Conservation (phyloP, 73 alveolate species). For the Paramecium tetraurelia region DNA sequence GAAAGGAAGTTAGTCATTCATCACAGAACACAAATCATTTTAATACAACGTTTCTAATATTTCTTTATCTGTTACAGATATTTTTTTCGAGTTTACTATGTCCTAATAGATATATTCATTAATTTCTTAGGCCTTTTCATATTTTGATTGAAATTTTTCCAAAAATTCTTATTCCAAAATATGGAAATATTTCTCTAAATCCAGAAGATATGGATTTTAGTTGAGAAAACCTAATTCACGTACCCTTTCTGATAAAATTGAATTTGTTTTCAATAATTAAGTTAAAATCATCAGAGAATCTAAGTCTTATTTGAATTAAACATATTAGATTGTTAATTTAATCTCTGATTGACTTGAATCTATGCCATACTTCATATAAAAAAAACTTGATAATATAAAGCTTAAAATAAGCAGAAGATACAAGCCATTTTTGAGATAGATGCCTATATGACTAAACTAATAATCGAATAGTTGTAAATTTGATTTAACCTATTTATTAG, state of each 20-base stretch:
- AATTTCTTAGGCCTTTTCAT: not conserved
- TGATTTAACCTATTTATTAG: not conserved
- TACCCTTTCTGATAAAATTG: not conserved
- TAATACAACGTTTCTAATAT: not conserved
- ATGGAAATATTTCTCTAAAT: not conserved
- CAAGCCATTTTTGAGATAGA: not conserved
- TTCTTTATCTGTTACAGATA: not conserved
- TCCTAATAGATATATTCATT: not conserved
- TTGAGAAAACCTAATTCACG: not conserved
- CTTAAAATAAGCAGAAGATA: not conserved
- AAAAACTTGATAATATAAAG: not conserved
- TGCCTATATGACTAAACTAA: not conserved
- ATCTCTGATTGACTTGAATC: not conserved
- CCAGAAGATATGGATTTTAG: not conserved
- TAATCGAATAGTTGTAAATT: not conserved
- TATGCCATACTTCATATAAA: not conserved
- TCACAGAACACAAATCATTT: not conserved
- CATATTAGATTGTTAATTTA: not conserved
- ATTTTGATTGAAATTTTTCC: not conserved
- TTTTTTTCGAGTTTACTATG: not conserved
- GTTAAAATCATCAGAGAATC: not conserved
- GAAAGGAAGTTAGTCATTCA: not conserved
- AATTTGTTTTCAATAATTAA: not conserved
- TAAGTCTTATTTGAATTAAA: not conserved
- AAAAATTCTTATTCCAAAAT: not conserved